A percentile compares a stretch with the other conserved stretches of the same genome.
Evolutionary conservation across 2,329 filamentous ascomycete species (phyloP).

Genomic region (Cladosporium oxysporum): DNA sequence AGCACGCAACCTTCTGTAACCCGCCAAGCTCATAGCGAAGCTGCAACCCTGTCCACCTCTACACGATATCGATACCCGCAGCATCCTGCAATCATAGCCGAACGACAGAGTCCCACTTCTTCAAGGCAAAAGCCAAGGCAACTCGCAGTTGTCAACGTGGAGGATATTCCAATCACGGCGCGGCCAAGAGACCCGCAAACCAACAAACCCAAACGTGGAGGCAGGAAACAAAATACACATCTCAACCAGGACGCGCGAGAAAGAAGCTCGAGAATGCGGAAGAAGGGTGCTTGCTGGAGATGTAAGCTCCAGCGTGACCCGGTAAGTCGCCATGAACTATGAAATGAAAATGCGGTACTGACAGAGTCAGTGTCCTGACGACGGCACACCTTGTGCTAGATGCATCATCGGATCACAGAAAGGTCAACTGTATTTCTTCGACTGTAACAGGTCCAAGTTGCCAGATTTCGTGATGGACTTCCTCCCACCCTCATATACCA

Average conservation of each 20-base stretch:
- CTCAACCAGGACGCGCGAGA: conserved; percentile 29
- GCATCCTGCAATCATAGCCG: background rate
- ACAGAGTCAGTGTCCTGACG: conserved; percentile 34
- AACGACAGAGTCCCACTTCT: background rate
- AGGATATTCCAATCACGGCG: background rate
- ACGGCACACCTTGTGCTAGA: conserved; percentile 32
- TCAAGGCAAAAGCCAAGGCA: conserved; percentile 2
- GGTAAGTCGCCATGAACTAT: conserved; percentile 31
- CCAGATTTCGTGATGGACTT: conserved; percentile 47
- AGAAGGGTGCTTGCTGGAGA: conserved; percentile 50
- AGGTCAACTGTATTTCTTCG: conserved; percentile 43
- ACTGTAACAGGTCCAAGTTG: conserved; percentile 49
- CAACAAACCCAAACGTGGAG: background rate
- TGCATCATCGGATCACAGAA: conserved; percentile 39
- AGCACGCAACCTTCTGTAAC: background rate
- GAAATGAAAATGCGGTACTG: conserved; percentile 31
- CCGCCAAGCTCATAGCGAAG: background rate
- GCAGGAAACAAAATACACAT: conserved; percentile 10
- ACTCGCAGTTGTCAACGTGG: background rate
- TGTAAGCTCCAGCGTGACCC: conserved; percentile 52
- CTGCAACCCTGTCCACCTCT: background rate
- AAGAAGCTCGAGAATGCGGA: conserved; percentile 48
- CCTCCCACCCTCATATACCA: conserved; percentile 44
- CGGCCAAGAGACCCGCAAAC: background rate
- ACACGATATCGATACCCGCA: background rate